Base-by-base conservation (phyloP, 768 basidiomycete genomes). In the Psilocybe azurescens region DNA sequence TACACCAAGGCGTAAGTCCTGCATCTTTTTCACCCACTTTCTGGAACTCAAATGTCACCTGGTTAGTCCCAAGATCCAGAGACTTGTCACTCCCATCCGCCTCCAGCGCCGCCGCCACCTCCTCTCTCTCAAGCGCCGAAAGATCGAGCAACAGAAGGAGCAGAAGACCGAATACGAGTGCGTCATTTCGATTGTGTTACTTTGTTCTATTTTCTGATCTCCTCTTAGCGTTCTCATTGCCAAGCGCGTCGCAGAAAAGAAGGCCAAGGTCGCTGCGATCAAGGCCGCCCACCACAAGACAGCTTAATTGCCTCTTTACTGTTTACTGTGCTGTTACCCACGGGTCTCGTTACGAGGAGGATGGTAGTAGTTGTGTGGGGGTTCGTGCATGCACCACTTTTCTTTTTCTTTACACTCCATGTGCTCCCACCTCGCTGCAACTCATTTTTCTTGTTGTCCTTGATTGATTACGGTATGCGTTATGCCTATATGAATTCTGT, bases 41-140 rank as follows among this genome's bases (percentile, higher is more conserved):
- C 30, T 36, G n/a, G 41, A 20, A 24, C 20, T 44, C 3, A 30
- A 9, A 30, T 24, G 4, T 57, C 24, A 24, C 24, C 18, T 55
- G 44, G 46, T 53, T 30, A 94, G 94, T 70, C 95, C 96, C 72
- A 97, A 97, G 84, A 97, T 98, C 77, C 95, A 97, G 81, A 89
- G 96, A 73, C 88, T 98, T 63, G 95, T 98, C 69, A 98, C 95
- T 51, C 96, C 96, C 69, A 74, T 93, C 73, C 93, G 95, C 72
- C 91, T 98, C 73, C 97, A 99, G 81, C 93, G 95, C 79, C 91
- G 94, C 78, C 93, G 97, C 69, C 95, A 93, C 83, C 87, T 97
- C 73, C 88, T 81, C 67, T 86, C 94, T 50, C 86, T 98, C 81
- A 91, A 94, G 80, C 88, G 90, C 75, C 87, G 94, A 78, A 88